These are phyloP conservation scores for Fusarium incarnatum DNA, from an alignment of 2,329 filamentous ascomycete species.

Conservation along the genomic window DNA sequence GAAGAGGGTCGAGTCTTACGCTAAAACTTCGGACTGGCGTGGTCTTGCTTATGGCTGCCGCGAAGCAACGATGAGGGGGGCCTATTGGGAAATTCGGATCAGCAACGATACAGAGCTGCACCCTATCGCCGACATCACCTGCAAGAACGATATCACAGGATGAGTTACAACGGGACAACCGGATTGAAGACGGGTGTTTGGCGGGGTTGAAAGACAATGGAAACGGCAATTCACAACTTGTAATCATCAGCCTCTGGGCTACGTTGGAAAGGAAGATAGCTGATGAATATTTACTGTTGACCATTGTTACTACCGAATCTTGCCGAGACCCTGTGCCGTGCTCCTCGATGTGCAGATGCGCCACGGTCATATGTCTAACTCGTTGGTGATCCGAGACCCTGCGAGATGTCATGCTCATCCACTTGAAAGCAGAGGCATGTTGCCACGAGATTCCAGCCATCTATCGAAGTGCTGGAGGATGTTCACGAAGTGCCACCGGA, in stretches of 20 bases:
- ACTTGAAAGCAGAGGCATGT: too few species aligned
- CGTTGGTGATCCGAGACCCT: background rate
- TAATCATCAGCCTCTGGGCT: background rate
- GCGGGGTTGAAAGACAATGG: background rate
- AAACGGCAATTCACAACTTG: background rate
- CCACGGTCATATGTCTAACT: background rate
- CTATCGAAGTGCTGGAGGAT: too few species aligned
- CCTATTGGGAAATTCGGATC: background rate
- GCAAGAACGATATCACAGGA: background rate
- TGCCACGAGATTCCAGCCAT: too few species aligned
- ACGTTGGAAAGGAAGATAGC: background rate
- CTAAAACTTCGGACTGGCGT: too few species aligned
- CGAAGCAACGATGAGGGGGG: background rate
- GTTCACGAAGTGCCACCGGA: too few species aligned
- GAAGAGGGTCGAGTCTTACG: background rate
- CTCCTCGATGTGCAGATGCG: background rate
- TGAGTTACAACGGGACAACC: background rate
- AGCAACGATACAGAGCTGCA: accelerated
- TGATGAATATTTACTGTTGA: background rate
- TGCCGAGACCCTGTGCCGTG: background rate
- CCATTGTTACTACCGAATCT: background rate
- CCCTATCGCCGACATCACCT: accelerated
- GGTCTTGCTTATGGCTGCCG: background rate
- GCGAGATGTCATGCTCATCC: background rate
- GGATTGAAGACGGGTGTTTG: background rate